Percentiles rank a stretch among this genome's conserved stretches.
phyloP scores from a whole-genome alignment of 2,329 filamentous ascomycete species.

The Chaetomium sp. region DNA sequence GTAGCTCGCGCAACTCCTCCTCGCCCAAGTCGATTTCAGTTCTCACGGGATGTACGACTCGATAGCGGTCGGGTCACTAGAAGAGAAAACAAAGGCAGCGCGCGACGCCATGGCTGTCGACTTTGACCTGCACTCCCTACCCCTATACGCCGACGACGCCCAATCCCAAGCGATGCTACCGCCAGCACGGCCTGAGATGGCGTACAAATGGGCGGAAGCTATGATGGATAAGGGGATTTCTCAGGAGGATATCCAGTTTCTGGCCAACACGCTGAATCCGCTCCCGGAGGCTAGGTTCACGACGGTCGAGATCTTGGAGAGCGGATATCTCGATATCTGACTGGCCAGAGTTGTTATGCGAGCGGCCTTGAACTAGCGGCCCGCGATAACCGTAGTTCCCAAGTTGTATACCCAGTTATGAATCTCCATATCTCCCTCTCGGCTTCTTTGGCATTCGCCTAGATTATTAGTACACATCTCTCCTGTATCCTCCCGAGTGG shows the following conservation, averaged over 20 bases:
- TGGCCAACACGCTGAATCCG: not conserved
- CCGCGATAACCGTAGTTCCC: too few species aligned
- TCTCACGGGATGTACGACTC: not conserved
- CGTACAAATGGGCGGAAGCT: not conserved
- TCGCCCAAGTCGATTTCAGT: not conserved
- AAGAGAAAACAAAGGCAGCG: not conserved
- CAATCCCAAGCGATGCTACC: not conserved
- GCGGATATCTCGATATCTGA: not conserved
- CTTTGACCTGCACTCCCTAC: slow-evolving; percentile 1
- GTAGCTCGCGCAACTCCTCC: slow-evolving; percentile 1
- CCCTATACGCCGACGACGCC: not conserved
- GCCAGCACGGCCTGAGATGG: not conserved
- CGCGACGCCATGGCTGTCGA: slow-evolving; percentile 1
- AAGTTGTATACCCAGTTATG: too few species aligned
- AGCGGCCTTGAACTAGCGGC: too few species aligned
- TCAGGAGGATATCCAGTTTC: not conserved
- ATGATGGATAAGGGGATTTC: not conserved
- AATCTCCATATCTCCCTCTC: too few species aligned
- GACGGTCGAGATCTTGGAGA: not conserved
- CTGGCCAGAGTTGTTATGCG: too few species aligned
- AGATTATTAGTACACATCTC: too few species aligned
- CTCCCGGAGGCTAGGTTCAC: not conserved
- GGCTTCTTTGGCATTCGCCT: too few species aligned
- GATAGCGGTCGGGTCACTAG: not conserved
- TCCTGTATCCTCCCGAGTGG: too few species aligned